Conservation (phyloP, 208 protist genomes). For the Polymyxa betae region DNA sequence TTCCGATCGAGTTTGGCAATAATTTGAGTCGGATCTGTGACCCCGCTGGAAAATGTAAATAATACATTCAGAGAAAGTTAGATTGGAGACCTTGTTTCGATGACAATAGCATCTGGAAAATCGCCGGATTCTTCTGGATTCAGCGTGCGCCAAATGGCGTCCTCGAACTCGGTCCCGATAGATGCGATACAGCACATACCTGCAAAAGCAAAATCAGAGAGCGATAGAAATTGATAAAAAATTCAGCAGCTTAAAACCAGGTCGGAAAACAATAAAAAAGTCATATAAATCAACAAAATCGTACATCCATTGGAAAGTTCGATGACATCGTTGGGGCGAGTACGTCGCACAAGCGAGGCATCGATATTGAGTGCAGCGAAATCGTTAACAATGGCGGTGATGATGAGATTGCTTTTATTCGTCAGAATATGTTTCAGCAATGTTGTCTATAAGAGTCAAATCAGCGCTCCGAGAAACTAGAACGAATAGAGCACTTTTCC, state of each 20-base stretch:
- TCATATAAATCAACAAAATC: too few relatives aligned
- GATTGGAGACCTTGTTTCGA: conserved; percentile 27
- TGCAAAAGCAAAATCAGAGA: neutral
- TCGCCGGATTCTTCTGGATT: neutral
- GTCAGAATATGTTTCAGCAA: conserved; percentile 28
- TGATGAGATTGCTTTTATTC: conserved; percentile 37
- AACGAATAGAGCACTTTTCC: neutral
- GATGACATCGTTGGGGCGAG: neutral
- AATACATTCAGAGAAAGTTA: neutral
- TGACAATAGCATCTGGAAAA: conserved; percentile 37
- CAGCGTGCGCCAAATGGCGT: neutral
- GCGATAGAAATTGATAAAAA: too few relatives aligned
- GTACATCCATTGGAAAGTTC: conserved; percentile 49
- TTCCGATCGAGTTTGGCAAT: conserved; percentile 20
- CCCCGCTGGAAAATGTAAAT: neutral
- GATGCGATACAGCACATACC: conserved; percentile 27
- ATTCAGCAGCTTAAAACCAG: too few relatives aligned
- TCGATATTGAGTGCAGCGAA: conserved; percentile 31
- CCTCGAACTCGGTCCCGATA: conserved; percentile 4
- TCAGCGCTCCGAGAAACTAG: neutral
- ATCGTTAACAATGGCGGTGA: conserved; percentile 45
- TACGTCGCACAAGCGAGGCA: neutral
- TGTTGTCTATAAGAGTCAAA: neutral
- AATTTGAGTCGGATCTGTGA: conserved; percentile 11
- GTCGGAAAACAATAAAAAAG: too few relatives aligned